Evolutionary conservation across 2,329 filamentous ascomycete genomes (phyloP).

Genomic region (Penicillium palitans): DNA sequence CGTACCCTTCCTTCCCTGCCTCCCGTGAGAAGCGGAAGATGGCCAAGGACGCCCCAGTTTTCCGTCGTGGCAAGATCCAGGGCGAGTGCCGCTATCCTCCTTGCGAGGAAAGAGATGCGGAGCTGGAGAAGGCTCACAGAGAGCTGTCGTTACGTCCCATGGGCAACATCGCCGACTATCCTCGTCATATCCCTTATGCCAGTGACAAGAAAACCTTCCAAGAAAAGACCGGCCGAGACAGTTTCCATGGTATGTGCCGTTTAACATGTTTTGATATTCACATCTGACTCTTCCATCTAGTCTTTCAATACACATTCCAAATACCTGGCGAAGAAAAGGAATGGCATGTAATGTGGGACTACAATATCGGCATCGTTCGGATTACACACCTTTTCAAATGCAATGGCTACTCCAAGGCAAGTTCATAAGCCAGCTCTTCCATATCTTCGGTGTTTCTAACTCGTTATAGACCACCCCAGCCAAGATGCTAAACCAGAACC

Average conservation of each 20-base stretch:
- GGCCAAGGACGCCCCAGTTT: slow-evolving; percentile 64
- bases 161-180: slow-evolving; percentile 60
- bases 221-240: slow-evolving; percentile 80
- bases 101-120: slow-evolving; percentile 64
- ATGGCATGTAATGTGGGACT: slow-evolving; percentile 93
- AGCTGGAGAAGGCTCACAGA: slow-evolving; percentile 58
- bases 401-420: slow-evolving; percentile 80
- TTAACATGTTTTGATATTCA: not conserved
- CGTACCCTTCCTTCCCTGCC: slow-evolving; percentile 12
- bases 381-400: slow-evolving; percentile 96
- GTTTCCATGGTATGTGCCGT: slow-evolving; percentile 71
- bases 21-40: slow-evolving; percentile 52
- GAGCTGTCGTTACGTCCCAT: slow-evolving; percentile 66
- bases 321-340: slow-evolving; percentile 65
- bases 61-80: slow-evolving; percentile 61
- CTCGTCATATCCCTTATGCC: slow-evolving; percentile 85
- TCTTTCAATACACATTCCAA: slow-evolving; percentile 72
- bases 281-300: slow-evolving; percentile 19
- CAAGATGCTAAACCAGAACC: slow-evolving; percentile 76
- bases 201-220: slow-evolving; percentile 90
- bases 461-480: slow-evolving; percentile 73
- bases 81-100: slow-evolving; percentile 73
- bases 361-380: slow-evolving; percentile 87
- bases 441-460: not conserved
- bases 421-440: slow-evolving; percentile 17